phyloP scores from a whole-genome alignment of 371 early-diverging fungal species.

The Mucor circinelloides region DNA sequence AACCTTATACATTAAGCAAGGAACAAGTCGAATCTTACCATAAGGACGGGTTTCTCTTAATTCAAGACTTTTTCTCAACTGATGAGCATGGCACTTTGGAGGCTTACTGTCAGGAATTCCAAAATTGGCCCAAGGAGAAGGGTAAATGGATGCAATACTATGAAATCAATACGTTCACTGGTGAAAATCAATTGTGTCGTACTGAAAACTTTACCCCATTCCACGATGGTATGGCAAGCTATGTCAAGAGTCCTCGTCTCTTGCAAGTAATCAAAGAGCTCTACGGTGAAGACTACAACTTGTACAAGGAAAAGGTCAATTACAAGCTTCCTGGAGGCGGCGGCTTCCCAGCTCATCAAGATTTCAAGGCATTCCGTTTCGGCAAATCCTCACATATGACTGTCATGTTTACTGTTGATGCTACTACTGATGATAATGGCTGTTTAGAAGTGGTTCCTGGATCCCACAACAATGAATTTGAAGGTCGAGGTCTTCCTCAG shows the following conservation, averaged over 20 bases:
- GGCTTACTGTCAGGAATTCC: slow-evolving; percentile 40
- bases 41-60: slow-evolving; percentile 49
- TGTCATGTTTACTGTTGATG: slow-evolving; percentile 56
- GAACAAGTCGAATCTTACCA: slow-evolving; percentile 47
- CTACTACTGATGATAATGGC: slow-evolving; percentile 54
- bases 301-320: slow-evolving; percentile 65
- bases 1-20: slow-evolving; percentile 35
- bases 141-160: slow-evolving; percentile 68
- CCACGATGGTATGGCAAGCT: slow-evolving; percentile 36
- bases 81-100: slow-evolving; percentile 44
- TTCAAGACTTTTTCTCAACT: slow-evolving; percentile 49
- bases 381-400: slow-evolving; percentile 57
- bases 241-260: slow-evolving; percentile 46
- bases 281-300: slow-evolving; percentile 50
- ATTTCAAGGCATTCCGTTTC: slow-evolving; percentile 59
- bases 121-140: slow-evolving; percentile 53
- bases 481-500: slow-evolving; percentile 42
- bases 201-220: slow-evolving; percentile 62
- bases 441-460: slow-evolving; percentile 59
- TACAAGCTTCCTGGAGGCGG: slow-evolving; percentile 62
- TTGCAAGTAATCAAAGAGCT: slow-evolving; percentile 47
- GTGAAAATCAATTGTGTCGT: slow-evolving; percentile 51
- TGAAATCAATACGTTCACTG: slow-evolving; percentile 44
- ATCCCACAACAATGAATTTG: slow-evolving; percentile 43
- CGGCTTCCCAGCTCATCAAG: slow-evolving; percentile 59